These are phyloP conservation scores for Daldinia sp. DNA, from an alignment of 2,329 filamentous ascomycete genomes.

Conservation along the genomic window DNA sequence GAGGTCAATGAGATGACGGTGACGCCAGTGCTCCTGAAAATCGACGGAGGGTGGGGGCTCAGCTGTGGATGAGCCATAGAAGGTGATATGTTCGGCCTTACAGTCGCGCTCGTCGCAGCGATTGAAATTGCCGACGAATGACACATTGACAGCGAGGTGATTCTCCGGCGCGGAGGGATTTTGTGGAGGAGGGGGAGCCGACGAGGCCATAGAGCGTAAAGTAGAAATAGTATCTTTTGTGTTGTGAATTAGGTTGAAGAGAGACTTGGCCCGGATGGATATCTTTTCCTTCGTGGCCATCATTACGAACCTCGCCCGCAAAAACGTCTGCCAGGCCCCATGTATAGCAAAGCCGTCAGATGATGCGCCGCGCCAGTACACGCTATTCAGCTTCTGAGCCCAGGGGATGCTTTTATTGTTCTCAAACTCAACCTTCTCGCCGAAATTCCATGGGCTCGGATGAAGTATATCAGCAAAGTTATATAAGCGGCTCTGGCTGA, in stretches of 20 bases:
- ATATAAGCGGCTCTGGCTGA: constrained; percentile 66
- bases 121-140: constrained; percentile 55
- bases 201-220: constrained; percentile 49
- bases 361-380: constrained; percentile 68
- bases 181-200: constrained; percentile 13
- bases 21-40: constrained; percentile 55
- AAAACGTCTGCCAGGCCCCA: constrained; percentile 68
- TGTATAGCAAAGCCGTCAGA: constrained; percentile 63
- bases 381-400: constrained; percentile 60
- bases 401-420: constrained; percentile 57
- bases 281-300: constrained; percentile 58
- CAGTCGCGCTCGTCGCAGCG: constrained; percentile 54
- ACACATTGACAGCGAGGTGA: constrained; percentile 50
- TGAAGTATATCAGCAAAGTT: constrained; percentile 67
- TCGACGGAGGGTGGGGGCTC: constrained; percentile 44
- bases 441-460: constrained; percentile 57
- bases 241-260: constrained; percentile 29
- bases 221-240: constrained; percentile 15
- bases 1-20: constrained; percentile 69
- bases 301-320: constrained; percentile 69
- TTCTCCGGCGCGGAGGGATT: constrained; percentile 1
- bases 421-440: constrained; percentile 56
- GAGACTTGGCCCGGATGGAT: constrained; percentile 23
- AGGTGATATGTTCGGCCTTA: constrained; percentile 48
- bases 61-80: constrained; percentile 48